These are phyloP conservation scores for Candida maris DNA, from an alignment of 805 yeast genomes.

Conservation along the genomic window DNA sequence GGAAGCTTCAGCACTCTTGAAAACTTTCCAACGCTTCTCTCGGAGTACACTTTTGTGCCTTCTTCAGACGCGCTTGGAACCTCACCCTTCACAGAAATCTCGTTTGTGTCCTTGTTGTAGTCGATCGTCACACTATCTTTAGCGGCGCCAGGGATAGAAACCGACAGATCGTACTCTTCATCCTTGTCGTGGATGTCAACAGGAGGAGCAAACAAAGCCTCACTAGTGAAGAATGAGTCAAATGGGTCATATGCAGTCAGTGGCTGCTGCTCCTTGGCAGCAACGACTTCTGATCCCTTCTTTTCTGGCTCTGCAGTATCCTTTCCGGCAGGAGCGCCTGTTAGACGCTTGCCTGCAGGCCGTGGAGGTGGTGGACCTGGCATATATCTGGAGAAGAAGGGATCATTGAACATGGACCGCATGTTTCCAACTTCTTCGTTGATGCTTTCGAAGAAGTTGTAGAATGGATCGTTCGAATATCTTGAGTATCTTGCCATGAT, in stretches of 20 bases:
- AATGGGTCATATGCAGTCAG: constrained; percentile 27
- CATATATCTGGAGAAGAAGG: constrained; percentile 18
- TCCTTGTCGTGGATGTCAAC: constrained; percentile 45
- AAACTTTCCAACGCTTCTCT: constrained; percentile 30
- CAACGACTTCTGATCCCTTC: constrained; percentile 3
- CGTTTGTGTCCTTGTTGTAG: constrained; percentile 42
- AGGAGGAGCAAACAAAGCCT: constrained; percentile 35
- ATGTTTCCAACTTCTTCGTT: constrained; percentile 39
- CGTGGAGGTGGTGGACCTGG: constrained; percentile 4
- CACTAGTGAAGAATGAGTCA: constrained; percentile 22
- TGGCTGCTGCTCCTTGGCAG: constrained; percentile 3
- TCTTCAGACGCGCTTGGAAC: constrained; percentile 25
- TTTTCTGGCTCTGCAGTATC: constrained; percentile 5
- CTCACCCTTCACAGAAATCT: constrained; percentile 42
- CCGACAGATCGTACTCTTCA: constrained; percentile 37
- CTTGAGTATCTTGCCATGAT: constrained; percentile 1
- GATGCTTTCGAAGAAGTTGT: constrained; percentile 40
- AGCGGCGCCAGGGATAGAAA: constrained; percentile 47
- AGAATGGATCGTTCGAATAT: constrained; percentile 35
- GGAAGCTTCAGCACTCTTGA: constrained; percentile 43
- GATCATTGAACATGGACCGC: constrained; percentile 32
- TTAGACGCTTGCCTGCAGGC: constrained; percentile 2
- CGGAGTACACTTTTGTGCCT: constrained; percentile 18
- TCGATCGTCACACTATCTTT: constrained; percentile 43
- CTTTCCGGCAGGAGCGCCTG: constrained; percentile 4